Base-by-base conservation (phyloP, 192 early-diverging fungal species). In the Rhizophagus sp. region DNA sequence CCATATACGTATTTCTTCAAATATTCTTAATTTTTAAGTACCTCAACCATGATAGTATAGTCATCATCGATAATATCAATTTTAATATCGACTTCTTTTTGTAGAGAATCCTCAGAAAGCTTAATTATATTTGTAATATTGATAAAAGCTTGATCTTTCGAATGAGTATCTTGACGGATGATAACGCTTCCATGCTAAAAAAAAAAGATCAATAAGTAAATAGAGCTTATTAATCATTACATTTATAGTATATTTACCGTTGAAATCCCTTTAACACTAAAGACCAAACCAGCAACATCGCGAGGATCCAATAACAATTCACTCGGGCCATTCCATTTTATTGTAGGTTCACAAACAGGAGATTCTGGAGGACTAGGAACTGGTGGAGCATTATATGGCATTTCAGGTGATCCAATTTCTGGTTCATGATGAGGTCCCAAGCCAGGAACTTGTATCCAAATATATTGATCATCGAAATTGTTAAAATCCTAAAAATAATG, bases 101-200 rank as follows among this genome's bases (percentile, higher is more conserved):
- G 78, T 5, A 79, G 67, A 34, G 22, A 36, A 19, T 79, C 78
- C 4, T 71, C 68, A 15, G 67, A 69, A 39, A 79, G n/a, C 24
- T 70, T 71, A 62, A 79, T 79, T 24, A 10, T 65, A 70, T 79
- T 79, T 27, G 66, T 79, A 52, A 79, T 8, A 62, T 70, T 79
- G 11, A 79, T 70, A 50, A 24, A 71, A 71, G 9, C 0, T 12
- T 47, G 44, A 12, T 61, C 65, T 17, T 78, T 33, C 4, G 27
- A 13, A 4, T 41, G 2, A 68, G 68, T 30, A 71, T 79, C 78
- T 44, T 71, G 67, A 71, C 78, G 78, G 71, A 79, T 62, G n/a
- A 62, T 52, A 70, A 79, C 67, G 50, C 78, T 79, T 71, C 78
- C 78, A 4, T 71, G 65, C 78, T 79, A 68, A 22, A 19, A 62